Conservation (phyloP, 805 yeast genomes). For the Yarrowia deformans region DNA sequence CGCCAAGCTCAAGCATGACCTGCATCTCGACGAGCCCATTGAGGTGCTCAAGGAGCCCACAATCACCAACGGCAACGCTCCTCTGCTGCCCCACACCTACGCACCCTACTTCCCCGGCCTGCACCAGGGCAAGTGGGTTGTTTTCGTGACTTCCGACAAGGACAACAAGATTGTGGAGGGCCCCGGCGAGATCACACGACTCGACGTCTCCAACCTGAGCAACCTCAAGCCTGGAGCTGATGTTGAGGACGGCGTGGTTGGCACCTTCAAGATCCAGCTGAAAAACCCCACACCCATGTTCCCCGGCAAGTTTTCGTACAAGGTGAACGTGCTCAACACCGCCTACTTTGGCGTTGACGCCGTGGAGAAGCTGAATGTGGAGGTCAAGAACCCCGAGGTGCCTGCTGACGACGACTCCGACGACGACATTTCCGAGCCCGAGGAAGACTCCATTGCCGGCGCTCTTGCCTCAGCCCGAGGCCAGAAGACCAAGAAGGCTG, state of each 20-base stretch:
- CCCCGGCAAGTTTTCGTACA: conserved; percentile 69
- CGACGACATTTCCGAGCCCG: conserved; percentile 70
- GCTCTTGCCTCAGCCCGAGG: conserved; percentile 76
- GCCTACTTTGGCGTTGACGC: conserved; percentile 85
- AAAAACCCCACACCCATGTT: conserved; percentile 79
- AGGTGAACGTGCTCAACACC: conserved; percentile 72
- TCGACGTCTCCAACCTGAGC: conserved; percentile 63
- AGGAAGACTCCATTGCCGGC: conserved; percentile 77
- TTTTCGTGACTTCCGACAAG: conserved; percentile 70
- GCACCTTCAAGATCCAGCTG: conserved; percentile 78
- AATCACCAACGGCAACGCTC: conserved; percentile 68
- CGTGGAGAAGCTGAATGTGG: conserved; percentile 71
- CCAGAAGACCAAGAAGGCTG: conserved; percentile 57
- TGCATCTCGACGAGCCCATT: conserved; percentile 47
- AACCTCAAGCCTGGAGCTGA: conserved; percentile 59
- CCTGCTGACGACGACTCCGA: conserved; percentile 53
- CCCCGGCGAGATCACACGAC: conserved; percentile 61
- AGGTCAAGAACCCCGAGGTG: conserved; percentile 62
- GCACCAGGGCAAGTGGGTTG: conserved; percentile 65
- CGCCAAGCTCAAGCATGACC: conserved; percentile 44
- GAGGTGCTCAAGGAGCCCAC: conserved; percentile 74
- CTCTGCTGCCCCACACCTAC: conserved; percentile 67
- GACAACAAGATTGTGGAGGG: conserved; percentile 82
- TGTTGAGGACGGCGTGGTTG: conserved; percentile 57
- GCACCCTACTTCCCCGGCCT: conserved; percentile 79